A percentile compares a stretch with the other conserved stretches of the same genome.
Conservation (phyloP, 495 filamentous ascomycete genomes). For the Pyrenula aspistea region DNA sequence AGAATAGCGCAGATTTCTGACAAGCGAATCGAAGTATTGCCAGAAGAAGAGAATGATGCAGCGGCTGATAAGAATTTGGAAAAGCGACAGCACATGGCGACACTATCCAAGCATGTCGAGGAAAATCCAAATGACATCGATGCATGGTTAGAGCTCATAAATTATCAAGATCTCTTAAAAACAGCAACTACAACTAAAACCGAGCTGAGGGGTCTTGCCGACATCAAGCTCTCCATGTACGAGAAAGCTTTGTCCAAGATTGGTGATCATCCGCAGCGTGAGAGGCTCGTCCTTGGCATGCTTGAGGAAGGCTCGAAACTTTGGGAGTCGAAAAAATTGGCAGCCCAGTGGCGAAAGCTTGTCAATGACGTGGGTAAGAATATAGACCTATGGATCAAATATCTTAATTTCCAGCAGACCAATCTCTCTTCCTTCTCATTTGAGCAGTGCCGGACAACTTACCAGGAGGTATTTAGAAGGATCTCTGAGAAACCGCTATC, state of each 20-base stretch:
- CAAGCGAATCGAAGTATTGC: not conserved
- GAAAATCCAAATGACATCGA: slow-evolving; percentile 50
- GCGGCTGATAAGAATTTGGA: not conserved
- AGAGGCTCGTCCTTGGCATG: slow-evolving; percentile 50
- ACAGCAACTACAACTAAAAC: slow-evolving; percentile 36
- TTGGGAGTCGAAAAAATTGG: slow-evolving; percentile 56
- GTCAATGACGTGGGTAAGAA: slow-evolving; percentile 44
- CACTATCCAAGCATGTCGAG: slow-evolving; percentile 44
- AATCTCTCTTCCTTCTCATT: slow-evolving; percentile 56
- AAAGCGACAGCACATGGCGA: not conserved
- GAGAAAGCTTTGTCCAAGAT: slow-evolving; percentile 59
- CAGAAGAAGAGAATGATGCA: not conserved
- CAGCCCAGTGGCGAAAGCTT: slow-evolving; percentile 51
- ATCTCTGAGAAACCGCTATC: slow-evolving; percentile 16
- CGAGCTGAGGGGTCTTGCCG: slow-evolving; percentile 56
- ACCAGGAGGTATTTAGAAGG: slow-evolving; percentile 43
- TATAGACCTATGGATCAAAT: slow-evolving; percentile 57
- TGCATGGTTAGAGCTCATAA: slow-evolving; percentile 65
- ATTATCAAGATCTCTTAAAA: slow-evolving; percentile 60
- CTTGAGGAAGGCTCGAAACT: slow-evolving; percentile 59
- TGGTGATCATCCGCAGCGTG: slow-evolving; percentile 24
- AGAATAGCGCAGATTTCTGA: slow-evolving; percentile 1
- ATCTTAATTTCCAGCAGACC: slow-evolving; percentile 65
- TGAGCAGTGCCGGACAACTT: slow-evolving; percentile 45
- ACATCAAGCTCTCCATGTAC: slow-evolving; percentile 71